Evolutionary conservation across 192 early-diverging fungal species (phyloP), one percentile per base, ranked within the genome.

Genomic region (Dissophora ornata): DNA sequence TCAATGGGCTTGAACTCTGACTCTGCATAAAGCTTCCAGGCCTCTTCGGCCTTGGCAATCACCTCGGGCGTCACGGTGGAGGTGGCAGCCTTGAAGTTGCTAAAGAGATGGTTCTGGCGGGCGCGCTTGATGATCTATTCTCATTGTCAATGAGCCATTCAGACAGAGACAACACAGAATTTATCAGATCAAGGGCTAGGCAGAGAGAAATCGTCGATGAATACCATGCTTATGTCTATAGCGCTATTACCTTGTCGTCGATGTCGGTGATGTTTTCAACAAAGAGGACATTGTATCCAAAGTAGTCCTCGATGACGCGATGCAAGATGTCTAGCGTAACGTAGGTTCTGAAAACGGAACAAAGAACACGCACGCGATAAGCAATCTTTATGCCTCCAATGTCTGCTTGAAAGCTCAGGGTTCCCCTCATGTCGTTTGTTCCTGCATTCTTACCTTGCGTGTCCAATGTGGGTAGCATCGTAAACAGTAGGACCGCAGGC

Each of bases 231-330:
- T n/a, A n/a, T n/a, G n/a, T n/a, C n/a, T n/a, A n/a, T n/a, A n/a
- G n/a, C n/a, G n/a, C n/a, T n/a, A n/a, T n/a, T n/a, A 83, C 83
- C 78, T 99, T 99, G 77, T 99, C 97, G 77, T 99, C 97, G 73
- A 99, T 94, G 70, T 99, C 97, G 29, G 97, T 99, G 47, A 99
- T 91, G 78, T 99, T 99, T 88, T 97, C 95, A 24, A 99, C 95
- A 80, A 93, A 91, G 41, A 89, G 82, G 44, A 99, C 91, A 56
- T 99, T 91, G 81, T 97, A 99, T 54, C 87, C 87, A 71, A 99
- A 95, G 80, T 97, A 98, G 63, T 98, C 96, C 68, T 94, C 90
- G 79, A 99, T 80, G 50, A 99, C 91, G 47, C 97, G 90, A 28
- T 97, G 91, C 44, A 98, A 83, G 57, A 97, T 96, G 82, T 99